These are phyloP conservation scores for Trichocladium antarcticum DNA, from an alignment of 495 filamentous ascomycete species.

Conservation along the genomic window DNA sequence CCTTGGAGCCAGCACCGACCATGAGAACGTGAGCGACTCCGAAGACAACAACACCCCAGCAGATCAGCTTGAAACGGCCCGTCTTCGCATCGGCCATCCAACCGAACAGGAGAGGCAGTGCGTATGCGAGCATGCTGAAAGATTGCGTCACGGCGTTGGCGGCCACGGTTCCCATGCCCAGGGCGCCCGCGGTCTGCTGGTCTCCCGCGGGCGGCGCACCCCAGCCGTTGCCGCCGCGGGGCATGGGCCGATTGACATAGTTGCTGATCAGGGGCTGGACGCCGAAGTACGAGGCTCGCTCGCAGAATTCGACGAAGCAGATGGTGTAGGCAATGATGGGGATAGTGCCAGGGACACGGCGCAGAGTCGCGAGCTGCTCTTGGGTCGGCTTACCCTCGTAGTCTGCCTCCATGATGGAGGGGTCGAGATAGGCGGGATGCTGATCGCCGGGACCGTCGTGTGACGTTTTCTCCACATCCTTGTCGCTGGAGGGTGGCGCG, in stretches of 20 bases:
- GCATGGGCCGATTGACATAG: conserved; percentile 46
- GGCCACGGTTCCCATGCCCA: conserved; percentile 49
- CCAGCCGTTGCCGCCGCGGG: conserved; percentile 48
- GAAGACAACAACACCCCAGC: conserved; percentile 51
- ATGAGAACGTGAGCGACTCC: conserved; percentile 56
- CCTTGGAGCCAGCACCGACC: conserved; percentile 48
- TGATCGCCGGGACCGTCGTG: conserved; percentile 2
- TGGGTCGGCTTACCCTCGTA: conserved; percentile 46
- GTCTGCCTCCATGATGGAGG: conserved; percentile 27
- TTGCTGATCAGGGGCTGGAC: conserved; percentile 47
- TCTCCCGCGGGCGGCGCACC: conserved; percentile 46
- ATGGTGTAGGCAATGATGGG: conserved; percentile 45
- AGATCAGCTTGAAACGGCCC: conserved; percentile 52
- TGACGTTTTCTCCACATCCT: conserved; percentile 17
- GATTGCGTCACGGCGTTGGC: conserved; percentile 49
- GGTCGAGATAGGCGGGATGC: conserved; percentile 19
- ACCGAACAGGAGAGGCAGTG: conserved; percentile 46
- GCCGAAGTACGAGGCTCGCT: conserved; percentile 51
- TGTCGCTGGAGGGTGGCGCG: neutral
- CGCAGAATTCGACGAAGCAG: conserved; percentile 51
- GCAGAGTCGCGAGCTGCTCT: conserved; percentile 44
- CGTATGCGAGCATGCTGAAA: conserved; percentile 50
- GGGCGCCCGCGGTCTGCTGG: conserved; percentile 47
- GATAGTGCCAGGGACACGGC: conserved; percentile 44
- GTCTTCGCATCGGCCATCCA: conserved; percentile 47